Evolutionary conservation across 805 yeast species (phyloP).

Genomic region (Blastobotrys americana): DNA sequence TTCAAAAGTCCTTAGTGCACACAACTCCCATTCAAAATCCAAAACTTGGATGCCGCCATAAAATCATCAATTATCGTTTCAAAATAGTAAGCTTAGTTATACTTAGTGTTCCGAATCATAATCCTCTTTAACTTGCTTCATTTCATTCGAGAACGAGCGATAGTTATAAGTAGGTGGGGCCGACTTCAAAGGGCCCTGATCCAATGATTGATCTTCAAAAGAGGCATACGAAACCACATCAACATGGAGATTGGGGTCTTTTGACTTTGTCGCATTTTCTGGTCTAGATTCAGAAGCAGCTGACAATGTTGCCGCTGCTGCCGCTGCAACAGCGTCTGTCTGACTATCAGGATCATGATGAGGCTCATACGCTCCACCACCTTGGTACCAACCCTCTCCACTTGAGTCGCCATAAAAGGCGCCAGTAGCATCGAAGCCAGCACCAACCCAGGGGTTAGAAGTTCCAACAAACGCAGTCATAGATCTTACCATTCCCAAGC

Average conservation of each 20-base stretch:
- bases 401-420: neutral
- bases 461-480: conserved; percentile 21
- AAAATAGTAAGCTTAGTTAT: too few relatives aligned
- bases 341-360: neutral
- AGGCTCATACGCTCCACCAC: neutral
- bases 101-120: neutral
- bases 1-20: too few relatives aligned
- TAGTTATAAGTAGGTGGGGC: conserved; percentile 6
- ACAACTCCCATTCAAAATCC: too few relatives aligned
- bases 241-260: neutral
- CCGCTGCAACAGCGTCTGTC: neutral
- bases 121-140: neutral
- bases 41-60: too few relatives aligned
- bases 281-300: neutral
- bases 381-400: conserved; percentile 1
- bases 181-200: conserved; percentile 1
- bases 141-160: neutral
- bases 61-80: too few relatives aligned
- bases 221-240: neutral
- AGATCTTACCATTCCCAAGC: conserved; percentile 19
- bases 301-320: neutral
- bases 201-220: neutral
- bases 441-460: conserved; percentile 1
- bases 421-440: neutral
- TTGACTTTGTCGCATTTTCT: neutral